A percentile compares a stretch with the other conserved stretches of the same genome.
Conservation (phyloP, 23 red algal species). For the Cyanidioschyzon merolae region DNA sequence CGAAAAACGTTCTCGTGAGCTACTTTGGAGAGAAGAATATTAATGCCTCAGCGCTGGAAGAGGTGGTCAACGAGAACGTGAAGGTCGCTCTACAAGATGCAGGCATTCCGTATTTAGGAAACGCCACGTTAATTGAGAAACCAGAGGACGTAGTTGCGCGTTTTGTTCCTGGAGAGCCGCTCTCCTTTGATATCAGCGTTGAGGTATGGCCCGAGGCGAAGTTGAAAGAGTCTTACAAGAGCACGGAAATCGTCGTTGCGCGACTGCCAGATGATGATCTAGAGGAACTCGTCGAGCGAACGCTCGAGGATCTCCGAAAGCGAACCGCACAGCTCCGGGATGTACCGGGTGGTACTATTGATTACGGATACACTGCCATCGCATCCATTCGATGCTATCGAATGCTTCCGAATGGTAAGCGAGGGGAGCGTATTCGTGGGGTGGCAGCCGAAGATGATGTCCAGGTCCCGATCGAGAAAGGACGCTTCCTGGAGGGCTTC, state of each 20-base stretch:
- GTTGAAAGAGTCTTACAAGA: constrained; percentile 47
- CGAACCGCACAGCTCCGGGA: constrained; percentile 47
- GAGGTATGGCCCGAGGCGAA: constrained; percentile 80
- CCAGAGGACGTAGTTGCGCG: constrained; percentile 49
- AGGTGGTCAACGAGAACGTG: constrained; percentile 65
- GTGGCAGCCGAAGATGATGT: constrained; percentile 63
- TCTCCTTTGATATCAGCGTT: constrained; percentile 82
- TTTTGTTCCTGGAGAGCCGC: constrained; percentile 33
- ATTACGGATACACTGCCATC: constrained; percentile 37
- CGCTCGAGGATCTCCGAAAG: constrained; percentile 52
- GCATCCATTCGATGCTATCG: constrained; percentile 62
- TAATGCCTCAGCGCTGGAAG: constrained; percentile 45
- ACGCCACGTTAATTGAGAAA: constrained; percentile 40
- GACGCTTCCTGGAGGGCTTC: constrained; percentile 81
- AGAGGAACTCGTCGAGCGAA: constrained; percentile 58
- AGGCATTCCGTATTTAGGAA: constrained; percentile 53
- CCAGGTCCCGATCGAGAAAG: constrained; percentile 68
- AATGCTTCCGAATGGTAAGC: constrained; percentile 51
- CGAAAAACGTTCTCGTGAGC: constrained; percentile 68
- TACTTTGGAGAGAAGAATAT: constrained; percentile 59
- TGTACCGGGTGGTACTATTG: constrained; percentile 39
- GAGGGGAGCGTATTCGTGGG: constrained; percentile 53
- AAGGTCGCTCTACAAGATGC: constrained; percentile 45
- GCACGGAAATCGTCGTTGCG: background rate
- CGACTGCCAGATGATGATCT: constrained; percentile 39